Percentiles rank a stretch among this genome's conserved stretches.
Evolutionary conservation across 495 filamentous ascomycete genomes (phyloP).

Genomic region (Penicillium lividum): DNA sequence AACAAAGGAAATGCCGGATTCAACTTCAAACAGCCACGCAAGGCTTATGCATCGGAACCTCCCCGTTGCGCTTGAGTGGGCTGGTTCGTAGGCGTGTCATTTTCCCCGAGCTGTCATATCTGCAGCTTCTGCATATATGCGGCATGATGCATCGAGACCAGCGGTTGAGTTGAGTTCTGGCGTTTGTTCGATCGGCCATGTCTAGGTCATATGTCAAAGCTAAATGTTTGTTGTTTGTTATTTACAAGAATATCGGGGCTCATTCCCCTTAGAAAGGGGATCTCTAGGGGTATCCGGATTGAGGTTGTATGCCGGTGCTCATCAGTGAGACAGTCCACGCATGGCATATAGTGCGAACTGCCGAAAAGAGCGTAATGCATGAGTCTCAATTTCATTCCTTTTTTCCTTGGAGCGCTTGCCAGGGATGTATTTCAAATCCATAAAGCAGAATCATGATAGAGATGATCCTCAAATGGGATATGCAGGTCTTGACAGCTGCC

Average conservation of each 20-base stretch:
- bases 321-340: neutral
- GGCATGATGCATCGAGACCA: slow-evolving; percentile 1
- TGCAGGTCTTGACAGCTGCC: slow-evolving; percentile 7
- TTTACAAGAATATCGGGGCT: neutral
- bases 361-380: slow-evolving; percentile 2
- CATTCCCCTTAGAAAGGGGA: neutral
- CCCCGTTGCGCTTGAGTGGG: neutral
- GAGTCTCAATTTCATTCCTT: too few relatives aligned
- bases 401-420: neutral
- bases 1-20: neutral
- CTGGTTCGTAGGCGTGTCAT: neutral
- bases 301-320: slow-evolving; percentile 2
- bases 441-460: too few relatives aligned
- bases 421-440: slow-evolving; percentile 11
- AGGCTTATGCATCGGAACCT: slow-evolving; percentile 8
- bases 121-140: neutral
- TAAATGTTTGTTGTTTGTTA: too few relatives aligned
- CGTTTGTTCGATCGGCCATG: slow-evolving; percentile 3
- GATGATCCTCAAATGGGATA: neutral
- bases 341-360: neutral
- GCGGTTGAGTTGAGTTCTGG: neutral
- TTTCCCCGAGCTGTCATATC: neutral
- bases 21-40: slow-evolving; percentile 1
- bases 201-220: too few relatives aligned
- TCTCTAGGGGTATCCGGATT: slow-evolving; percentile 4